A percentile compares a stretch with the other conserved stretches of the same genome.
phyloP scores from a whole-genome alignment of 805 yeast genomes.

The Ogataea nonfermentans region DNA sequence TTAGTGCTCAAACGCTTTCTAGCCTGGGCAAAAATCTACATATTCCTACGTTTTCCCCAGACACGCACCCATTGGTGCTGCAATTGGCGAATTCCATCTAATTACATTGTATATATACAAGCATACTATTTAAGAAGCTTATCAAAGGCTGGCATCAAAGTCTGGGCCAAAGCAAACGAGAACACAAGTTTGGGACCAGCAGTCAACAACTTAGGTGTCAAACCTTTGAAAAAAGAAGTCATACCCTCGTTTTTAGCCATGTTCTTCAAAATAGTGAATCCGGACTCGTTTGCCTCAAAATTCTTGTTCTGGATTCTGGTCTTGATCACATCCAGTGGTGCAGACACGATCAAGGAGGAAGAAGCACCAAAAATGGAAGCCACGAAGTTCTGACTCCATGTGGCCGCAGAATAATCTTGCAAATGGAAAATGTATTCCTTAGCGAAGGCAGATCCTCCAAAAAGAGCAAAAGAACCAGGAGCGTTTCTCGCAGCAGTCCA shows the following conservation, averaged over 20 bases:
- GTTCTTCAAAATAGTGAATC: slow-evolving; percentile 87
- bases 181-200: slow-evolving; percentile 98
- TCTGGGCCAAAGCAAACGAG: slow-evolving; percentile 96
- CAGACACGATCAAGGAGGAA: slow-evolving; percentile 93
- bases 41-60: slow-evolving; percentile 3
- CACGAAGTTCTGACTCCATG: slow-evolving; percentile 93
- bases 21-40: not conserved
- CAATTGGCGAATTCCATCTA: slow-evolving; percentile 7
- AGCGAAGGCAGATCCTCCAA: slow-evolving; percentile 98
- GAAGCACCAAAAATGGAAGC: slow-evolving; percentile 96
- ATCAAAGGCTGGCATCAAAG: slow-evolving; percentile 95
- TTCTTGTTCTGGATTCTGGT: slow-evolving; percentile 97
- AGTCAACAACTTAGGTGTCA: slow-evolving; percentile 93
- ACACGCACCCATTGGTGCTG: slow-evolving; percentile 20
- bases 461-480: slow-evolving; percentile 96
- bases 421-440: slow-evolving; percentile 91
- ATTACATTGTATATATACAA: slow-evolving; percentile 6
- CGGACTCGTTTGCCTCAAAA: slow-evolving; percentile 94
- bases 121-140: slow-evolving; percentile 41
- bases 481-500: slow-evolving; percentile 99
- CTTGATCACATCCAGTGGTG: slow-evolving; percentile 97
- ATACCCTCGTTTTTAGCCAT: slow-evolving; percentile 91
- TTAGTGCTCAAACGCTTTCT: slow-evolving; percentile 9
- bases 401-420: slow-evolving; percentile 82
- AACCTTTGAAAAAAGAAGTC: slow-evolving; percentile 90